phyloP scores from a whole-genome alignment of 2,329 filamentous ascomycete genomes.

The Monilinia aucupariae region DNA sequence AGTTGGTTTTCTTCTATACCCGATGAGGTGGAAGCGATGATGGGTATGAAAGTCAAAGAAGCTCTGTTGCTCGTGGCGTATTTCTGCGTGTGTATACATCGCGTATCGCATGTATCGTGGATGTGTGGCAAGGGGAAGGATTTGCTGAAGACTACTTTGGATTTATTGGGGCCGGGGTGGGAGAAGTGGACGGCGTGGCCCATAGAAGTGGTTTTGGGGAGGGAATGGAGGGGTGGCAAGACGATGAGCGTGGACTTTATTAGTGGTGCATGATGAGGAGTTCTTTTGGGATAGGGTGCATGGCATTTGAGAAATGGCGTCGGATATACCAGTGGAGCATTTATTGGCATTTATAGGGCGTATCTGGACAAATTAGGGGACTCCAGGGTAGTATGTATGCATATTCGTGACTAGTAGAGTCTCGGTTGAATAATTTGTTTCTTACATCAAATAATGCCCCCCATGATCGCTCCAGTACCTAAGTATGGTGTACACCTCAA shows the following conservation, averaged over 20 bases:
- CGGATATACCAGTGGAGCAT: slow-evolving; percentile 2
- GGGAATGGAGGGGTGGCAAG: slow-evolving; percentile 13
- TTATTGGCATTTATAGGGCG: slow-evolving; percentile 3
- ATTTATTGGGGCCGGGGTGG: slow-evolving; percentile 25
- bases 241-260: slow-evolving; percentile 13
- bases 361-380: not conserved
- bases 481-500: not conserved
- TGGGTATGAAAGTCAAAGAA: slow-evolving; percentile 36
- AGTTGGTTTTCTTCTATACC: slow-evolving; percentile 37
- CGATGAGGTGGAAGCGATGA: slow-evolving; percentile 34
- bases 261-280: slow-evolving; percentile 4
- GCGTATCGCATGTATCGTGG: slow-evolving; percentile 39
- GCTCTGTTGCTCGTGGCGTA: slow-evolving; percentile 37
- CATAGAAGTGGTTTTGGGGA: slow-evolving; percentile 19
- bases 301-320: slow-evolving; percentile 10
- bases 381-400: not conserved
- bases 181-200: slow-evolving; percentile 30
- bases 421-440: not conserved
- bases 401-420: not conserved
- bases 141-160: slow-evolving; percentile 37
- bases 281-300: slow-evolving; percentile 1
- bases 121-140: slow-evolving; percentile 39
- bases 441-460: slow-evolving; percentile 1
- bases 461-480: not conserved
- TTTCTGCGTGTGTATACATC: slow-evolving; percentile 39